Evolutionary conservation across 2,329 filamentous ascomycete species (phyloP), one percentile per base, ranked within the genome.

Genomic region (Alternaria hordeiaustralica): DNA sequence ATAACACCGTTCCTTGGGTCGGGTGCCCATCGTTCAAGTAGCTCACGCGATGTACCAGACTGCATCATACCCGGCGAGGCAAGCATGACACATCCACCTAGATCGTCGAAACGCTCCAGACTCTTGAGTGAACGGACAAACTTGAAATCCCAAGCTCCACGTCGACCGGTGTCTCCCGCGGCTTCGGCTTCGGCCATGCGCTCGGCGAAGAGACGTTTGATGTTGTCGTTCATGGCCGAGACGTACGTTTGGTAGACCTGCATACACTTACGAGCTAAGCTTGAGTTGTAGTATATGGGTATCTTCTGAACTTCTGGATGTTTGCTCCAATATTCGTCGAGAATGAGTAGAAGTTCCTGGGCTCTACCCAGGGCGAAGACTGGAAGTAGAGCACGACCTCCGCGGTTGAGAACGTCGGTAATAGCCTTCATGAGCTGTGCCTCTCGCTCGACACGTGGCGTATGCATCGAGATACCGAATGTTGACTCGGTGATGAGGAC

Each of bases 211-310:
- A 97, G 87, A 11, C 93, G 89, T 80, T 97, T 97, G 84, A 99
- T 98, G 74, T 97, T 98, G 76, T 98, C 95, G 78, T 99, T 99
- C 96, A 99, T 99, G 59, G 94, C 94, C 53, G 94, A 93, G 53
- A 98, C 93, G 75, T 98, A 99, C 2, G 96, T 99, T 79, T 98
- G 96, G 78, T 99, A 99, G 4, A 98, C 94, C 28, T 97, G 88
- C 96, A 99, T 99, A 82, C 96, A 99, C 81, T 97, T 96, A 66
- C 95, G 87, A 1, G 96, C 96, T 45, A 98, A 88, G 74, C 97
- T 97, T 73, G 93, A 96, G 58, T 96, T 96, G 79, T 98, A 99
- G 83, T 98, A 99, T 66, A 99, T 98, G 6, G 96, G 96, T 36
- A 92, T 91, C 69, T 92, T 94, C 69, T 97, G 94, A 70, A 90